Evolutionary conservation across 495 filamentous ascomycete genomes (phyloP).

Genomic region (Hypomontagnella submonticulosa): DNA sequence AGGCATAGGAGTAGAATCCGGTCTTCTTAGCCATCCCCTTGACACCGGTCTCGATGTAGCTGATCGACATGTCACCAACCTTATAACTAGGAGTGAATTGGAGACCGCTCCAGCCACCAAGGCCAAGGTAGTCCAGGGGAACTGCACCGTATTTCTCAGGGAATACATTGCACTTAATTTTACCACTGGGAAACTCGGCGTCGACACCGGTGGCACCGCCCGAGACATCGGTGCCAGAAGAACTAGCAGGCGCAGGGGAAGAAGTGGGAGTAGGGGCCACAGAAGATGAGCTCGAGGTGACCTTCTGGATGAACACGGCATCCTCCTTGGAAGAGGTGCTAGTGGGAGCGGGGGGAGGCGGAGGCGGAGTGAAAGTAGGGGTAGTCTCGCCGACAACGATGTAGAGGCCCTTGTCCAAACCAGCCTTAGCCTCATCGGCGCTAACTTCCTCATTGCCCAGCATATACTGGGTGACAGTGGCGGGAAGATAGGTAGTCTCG

Average conservation of each 20-base stretch:
- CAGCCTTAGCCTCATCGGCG: slow-evolving; percentile 67
- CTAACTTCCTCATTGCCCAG: slow-evolving; percentile 66
- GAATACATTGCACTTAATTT: slow-evolving; percentile 76
- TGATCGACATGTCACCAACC: slow-evolving; percentile 49
- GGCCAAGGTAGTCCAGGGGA: slow-evolving; percentile 70
- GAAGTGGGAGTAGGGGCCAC: slow-evolving; percentile 29
- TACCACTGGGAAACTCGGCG: slow-evolving; percentile 79
- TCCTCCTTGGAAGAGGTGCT: slow-evolving; percentile 47
- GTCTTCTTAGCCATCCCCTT: slow-evolving; percentile 66
- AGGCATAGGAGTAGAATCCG: slow-evolving; percentile 93
- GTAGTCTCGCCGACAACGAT: slow-evolving; percentile 61
- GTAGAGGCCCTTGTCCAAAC: slow-evolving; percentile 67
- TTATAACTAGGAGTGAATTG: slow-evolving; percentile 63
- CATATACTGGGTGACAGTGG: slow-evolving; percentile 69
- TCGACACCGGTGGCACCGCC: slow-evolving; percentile 66
- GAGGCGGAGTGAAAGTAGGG: slow-evolving; percentile 56
- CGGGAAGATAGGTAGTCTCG: slow-evolving; percentile 54
- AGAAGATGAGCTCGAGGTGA: slow-evolving; percentile 40
- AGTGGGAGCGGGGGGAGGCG: slow-evolving; percentile 45
- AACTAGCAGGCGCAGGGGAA: slow-evolving; percentile 38
- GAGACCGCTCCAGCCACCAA: slow-evolving; percentile 84
- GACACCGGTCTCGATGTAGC: slow-evolving; percentile 72
- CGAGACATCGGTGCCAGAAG: slow-evolving; percentile 30
- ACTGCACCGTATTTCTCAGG: slow-evolving; percentile 87
- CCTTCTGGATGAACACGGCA: slow-evolving; percentile 47